Percentiles rank a stretch among this genome's conserved stretches.
Evolutionary conservation across 371 early-diverging fungal species (phyloP).

Genomic region (Mucor circinelloides): DNA sequence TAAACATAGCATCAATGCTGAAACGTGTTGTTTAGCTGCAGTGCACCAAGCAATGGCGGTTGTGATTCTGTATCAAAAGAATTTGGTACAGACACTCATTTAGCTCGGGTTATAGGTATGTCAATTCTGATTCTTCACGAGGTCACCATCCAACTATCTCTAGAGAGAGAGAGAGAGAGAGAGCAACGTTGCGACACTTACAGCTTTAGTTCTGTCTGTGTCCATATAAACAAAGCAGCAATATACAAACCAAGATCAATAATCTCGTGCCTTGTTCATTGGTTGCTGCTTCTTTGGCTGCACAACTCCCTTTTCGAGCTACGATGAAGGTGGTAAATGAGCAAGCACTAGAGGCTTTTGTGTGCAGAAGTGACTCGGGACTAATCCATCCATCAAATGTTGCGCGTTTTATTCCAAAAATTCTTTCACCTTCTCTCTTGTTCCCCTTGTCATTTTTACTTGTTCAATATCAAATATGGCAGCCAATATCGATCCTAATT

Average conservation of each 20-base stretch:
- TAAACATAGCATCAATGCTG: no score
- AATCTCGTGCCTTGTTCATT: background rate
- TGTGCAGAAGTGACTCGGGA: background rate
- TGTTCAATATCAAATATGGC: background rate
- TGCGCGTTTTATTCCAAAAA: conserved; percentile 4
- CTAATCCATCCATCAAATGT: background rate
- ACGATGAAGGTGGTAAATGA: background rate
- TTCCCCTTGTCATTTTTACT: background rate
- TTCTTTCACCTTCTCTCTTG: conserved; percentile 2
- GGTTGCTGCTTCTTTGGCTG: background rate
- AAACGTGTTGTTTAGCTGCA: no score
- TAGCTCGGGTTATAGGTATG: no score
- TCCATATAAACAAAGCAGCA: background rate
- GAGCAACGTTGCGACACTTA: no score
- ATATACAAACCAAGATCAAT: background rate
- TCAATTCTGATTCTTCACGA: no score
- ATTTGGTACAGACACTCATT: no score
- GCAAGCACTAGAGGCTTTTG: background rate
- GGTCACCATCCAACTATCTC: no score
- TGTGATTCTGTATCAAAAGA: no score
- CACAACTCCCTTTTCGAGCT: background rate
- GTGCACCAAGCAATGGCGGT: no score
- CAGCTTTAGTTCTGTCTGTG: no score
- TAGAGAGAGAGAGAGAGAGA: no score
- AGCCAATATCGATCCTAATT: conserved; percentile 40